Percentiles rank a stretch among this genome's conserved stretches.
phyloP scores from a whole-genome alignment of 2,329 filamentous ascomycete genomes.

The Ilyonectria destructans region DNA sequence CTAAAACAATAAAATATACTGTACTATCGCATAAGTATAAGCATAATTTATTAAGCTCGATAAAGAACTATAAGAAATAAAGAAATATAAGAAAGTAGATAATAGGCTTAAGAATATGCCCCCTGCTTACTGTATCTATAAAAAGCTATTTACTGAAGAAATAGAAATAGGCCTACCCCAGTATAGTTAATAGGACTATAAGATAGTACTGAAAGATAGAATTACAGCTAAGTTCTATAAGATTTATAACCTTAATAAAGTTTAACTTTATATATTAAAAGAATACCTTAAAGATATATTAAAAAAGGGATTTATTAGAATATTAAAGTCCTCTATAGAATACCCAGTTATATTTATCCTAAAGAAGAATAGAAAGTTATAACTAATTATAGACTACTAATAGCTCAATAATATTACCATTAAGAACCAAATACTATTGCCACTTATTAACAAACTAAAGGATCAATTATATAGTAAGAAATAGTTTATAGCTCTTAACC shows the following conservation, averaged over 20 bases:
- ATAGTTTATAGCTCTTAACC: conserved; percentile 34
- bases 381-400: conserved; percentile 27
- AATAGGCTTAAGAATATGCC: conserved; percentile 14
- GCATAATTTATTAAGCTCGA: not conserved
- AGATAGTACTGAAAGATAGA: conserved; percentile 22
- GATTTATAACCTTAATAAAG: conserved; percentile 31
- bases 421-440: conserved; percentile 44
- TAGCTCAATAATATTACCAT: conserved; percentile 46
- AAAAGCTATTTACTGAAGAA: conserved; percentile 27
- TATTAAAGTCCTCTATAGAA: not conserved
- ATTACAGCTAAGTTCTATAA: not conserved
- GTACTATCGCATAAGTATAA: not conserved
- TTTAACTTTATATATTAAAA: conserved; percentile 15
- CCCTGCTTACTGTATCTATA: conserved; percentile 17
- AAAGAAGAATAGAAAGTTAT: conserved; percentile 41
- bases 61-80: conserved; percentile 13
- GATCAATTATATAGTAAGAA: conserved; percentile 37
- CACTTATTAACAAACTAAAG: conserved; percentile 44
- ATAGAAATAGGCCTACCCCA: conserved; percentile 19
- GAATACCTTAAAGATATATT: conserved; percentile 24
- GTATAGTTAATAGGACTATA: conserved; percentile 27
- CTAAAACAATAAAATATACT: not conserved
- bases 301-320: conserved; percentile 24
- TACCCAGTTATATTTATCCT: not conserved
- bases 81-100: not conserved